phyloP scores from a whole-genome alignment of 2,329 filamentous ascomycete species.

The Ophiocordyceps sinensis region DNA sequence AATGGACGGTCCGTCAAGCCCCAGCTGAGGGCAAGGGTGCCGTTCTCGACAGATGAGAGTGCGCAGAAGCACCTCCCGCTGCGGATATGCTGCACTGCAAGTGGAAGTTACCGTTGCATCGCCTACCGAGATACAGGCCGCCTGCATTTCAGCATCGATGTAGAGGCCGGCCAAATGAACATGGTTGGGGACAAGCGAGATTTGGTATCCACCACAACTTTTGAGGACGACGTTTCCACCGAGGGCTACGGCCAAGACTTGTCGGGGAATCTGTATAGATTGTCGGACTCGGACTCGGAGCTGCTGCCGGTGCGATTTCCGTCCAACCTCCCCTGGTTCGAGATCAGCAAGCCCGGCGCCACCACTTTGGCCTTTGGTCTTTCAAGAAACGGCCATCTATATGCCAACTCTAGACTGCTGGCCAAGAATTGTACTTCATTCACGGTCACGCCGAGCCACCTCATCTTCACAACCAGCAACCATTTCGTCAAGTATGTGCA shows the following conservation, averaged over 20 bases:
- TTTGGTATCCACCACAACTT: conserved; percentile 16
- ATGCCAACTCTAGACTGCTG: conserved; percentile 58
- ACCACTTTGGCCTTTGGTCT: conserved; percentile 44
- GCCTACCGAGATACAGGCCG: conserved; percentile 14
- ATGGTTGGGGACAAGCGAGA: conserved; percentile 8
- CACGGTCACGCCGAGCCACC: conserved; percentile 61
- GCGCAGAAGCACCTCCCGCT: conserved; percentile 13
- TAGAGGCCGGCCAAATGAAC: conserved; percentile 4
- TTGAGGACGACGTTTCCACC: conserved; percentile 13
- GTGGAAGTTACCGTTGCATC: conserved; percentile 16
- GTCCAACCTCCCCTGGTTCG: conserved; percentile 36
- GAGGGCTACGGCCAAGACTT: conserved; percentile 30
- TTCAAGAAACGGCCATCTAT: conserved; percentile 62
- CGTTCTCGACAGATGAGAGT: conserved; percentile 18
- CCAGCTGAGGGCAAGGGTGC: conserved; percentile 21
- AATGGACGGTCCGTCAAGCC: conserved; percentile 34
- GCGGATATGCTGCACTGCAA: conserved; percentile 16
- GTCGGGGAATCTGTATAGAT: conserved; percentile 27
- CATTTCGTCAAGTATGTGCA: conserved; percentile 93
- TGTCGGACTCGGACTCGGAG: conserved; percentile 18
- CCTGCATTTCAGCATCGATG: conserved; percentile 10
- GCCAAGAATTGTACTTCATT: conserved; percentile 90
- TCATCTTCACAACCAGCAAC: conserved; percentile 85
- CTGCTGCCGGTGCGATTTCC: conserved; percentile 25
- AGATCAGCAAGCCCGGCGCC: conserved; percentile 28